These are phyloP conservation scores for Epithele typhae DNA, from an alignment of 768 basidiomycete species.

Conservation along the genomic window DNA sequence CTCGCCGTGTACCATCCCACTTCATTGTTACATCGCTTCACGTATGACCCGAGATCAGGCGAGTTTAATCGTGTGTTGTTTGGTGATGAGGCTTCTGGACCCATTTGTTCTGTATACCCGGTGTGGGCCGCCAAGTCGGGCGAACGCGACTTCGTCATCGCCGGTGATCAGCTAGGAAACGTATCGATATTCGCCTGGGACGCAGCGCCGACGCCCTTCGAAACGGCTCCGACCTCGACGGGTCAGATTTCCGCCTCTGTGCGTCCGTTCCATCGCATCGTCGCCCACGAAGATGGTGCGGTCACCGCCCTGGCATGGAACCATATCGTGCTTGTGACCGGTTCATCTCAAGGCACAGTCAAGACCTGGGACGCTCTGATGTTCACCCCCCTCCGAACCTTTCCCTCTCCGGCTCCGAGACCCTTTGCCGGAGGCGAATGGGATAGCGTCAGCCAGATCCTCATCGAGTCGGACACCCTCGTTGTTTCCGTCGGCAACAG, in stretches of 20 bases:
- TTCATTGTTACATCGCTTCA: conserved; percentile 48
- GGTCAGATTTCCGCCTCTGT: conserved; percentile 7
- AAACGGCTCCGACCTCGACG: not conserved
- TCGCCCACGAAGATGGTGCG: conserved; percentile 60
- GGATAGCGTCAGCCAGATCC: conserved; percentile 51
- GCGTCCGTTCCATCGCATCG: conserved; percentile 44
- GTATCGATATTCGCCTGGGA: conserved; percentile 59
- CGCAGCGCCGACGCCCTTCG: not conserved
- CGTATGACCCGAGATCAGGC: conserved; percentile 28
- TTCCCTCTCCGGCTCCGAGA: conserved; percentile 38
- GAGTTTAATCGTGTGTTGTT: conserved; percentile 37
- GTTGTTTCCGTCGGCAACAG: conserved; percentile 56
- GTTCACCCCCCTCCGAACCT: conserved; percentile 50
- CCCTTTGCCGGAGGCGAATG: conserved; percentile 30
- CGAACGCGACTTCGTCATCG: conserved; percentile 49
- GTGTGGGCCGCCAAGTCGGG: conserved; percentile 36
- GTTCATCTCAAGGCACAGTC: conserved; percentile 57
- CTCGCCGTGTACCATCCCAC: conserved; percentile 50
- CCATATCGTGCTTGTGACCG: conserved; percentile 55
- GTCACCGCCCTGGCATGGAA: conserved; percentile 65
- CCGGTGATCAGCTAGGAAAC: conserved; percentile 63
- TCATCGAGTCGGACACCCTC: conserved; percentile 51
- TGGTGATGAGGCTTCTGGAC: conserved; percentile 48
- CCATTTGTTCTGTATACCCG: conserved; percentile 46
- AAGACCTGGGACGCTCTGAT: conserved; percentile 65